phyloP scores from a whole-genome alignment of 495 filamentous ascomycete species.

The Lophiostoma macrostomum region DNA sequence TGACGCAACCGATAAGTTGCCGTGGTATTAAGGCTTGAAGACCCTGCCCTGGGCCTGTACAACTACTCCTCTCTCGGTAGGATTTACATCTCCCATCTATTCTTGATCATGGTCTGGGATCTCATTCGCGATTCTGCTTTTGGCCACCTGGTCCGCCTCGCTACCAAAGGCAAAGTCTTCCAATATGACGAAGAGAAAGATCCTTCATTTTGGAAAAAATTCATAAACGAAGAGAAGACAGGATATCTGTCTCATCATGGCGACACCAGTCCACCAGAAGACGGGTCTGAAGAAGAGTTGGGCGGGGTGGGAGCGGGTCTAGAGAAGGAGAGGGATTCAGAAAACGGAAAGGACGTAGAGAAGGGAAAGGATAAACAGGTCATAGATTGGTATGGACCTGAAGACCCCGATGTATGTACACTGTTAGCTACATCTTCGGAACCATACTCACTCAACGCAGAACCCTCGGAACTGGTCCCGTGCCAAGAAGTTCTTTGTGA shows the following conservation, averaged over 20 bases:
- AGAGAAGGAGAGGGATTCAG: slow-evolving; percentile 41
- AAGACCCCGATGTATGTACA: slow-evolving; percentile 35
- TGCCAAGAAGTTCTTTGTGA: slow-evolving; percentile 46
- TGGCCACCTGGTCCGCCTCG: slow-evolving; percentile 38
- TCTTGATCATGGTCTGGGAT: slow-evolving; percentile 23
- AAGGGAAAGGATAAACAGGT: slow-evolving; percentile 38
- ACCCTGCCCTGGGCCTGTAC: no score
- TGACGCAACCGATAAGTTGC: no score
- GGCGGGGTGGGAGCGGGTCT: slow-evolving; percentile 38
- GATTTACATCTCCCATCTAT: no score
- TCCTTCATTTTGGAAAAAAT: slow-evolving; percentile 36
- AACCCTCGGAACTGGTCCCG: slow-evolving; percentile 47
- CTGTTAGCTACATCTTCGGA: background rate
- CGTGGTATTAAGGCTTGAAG: no score
- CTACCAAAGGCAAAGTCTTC: slow-evolving; percentile 31
- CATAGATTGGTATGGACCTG: slow-evolving; percentile 34
- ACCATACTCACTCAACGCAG: slow-evolving; percentile 1
- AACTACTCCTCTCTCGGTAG: no score
- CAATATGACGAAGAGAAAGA: slow-evolving; percentile 39
- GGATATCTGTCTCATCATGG: slow-evolving; percentile 37
- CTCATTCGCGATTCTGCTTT: slow-evolving; percentile 42
- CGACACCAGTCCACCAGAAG: slow-evolving; percentile 21
- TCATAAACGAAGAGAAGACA: slow-evolving; percentile 39
- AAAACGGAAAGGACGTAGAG: no score
- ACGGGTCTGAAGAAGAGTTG: slow-evolving; percentile 20